A percentile compares a stretch with the other conserved stretches of the same genome.
Evolutionary conservation across 352 stramenopile species (phyloP).

Genomic region (Plasmopara halstedii): DNA sequence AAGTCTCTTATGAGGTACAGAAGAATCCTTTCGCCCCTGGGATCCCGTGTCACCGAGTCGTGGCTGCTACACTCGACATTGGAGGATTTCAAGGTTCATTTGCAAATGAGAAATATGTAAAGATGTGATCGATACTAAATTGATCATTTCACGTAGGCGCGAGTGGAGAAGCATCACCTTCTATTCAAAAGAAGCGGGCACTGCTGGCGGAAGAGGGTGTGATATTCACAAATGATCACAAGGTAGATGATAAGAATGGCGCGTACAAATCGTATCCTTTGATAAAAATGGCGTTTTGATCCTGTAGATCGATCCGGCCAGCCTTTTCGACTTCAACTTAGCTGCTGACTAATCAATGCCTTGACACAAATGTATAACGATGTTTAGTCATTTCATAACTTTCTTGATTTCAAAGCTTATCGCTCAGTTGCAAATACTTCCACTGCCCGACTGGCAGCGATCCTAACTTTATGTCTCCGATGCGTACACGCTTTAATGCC

Average conservation of each 20-base stretch:
- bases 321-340: slow-evolving; percentile 42
- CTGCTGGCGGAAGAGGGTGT: slow-evolving; percentile 62
- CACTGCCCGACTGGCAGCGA: slow-evolving; percentile 64
- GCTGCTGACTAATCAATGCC: background rate
- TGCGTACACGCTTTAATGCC: slow-evolving; percentile 87
- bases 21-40: slow-evolving; percentile 77
- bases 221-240: slow-evolving; percentile 43
- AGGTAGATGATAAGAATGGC: slow-evolving; percentile 32
- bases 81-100: slow-evolving; percentile 64
- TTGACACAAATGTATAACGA: background rate
- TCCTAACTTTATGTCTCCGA: slow-evolving; percentile 83
- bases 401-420: slow-evolving; percentile 34
- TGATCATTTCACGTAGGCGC: slow-evolving; percentile 26
- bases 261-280: no score
- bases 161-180: slow-evolving; percentile 43
- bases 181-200: slow-evolving; percentile 60
- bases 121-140: background rate
- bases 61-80: slow-evolving; percentile 60
- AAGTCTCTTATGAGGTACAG: slow-evolving; percentile 12
- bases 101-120: background rate
- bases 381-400: no score
- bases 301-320: slow-evolving; percentile 34
- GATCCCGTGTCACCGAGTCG: slow-evolving; percentile 71
- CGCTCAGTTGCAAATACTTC: slow-evolving; percentile 69
- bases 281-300: background rate